Conservation (phyloP, 805 yeast genomes). For the Hanseniaspora singularis region DNA sequence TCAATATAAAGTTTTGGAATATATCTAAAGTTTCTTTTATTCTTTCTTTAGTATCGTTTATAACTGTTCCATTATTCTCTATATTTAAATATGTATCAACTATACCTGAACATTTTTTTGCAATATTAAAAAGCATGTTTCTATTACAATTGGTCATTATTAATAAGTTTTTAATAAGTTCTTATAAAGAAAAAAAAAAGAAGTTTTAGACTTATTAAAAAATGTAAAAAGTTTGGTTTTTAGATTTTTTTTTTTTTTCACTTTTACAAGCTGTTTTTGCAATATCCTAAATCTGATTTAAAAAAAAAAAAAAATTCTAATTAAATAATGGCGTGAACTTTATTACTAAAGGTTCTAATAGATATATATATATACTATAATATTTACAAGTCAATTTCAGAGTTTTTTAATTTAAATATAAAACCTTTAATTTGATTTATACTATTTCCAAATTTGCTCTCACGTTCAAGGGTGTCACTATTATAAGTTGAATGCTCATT, state of each 20-base stretch:
- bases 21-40: conserved; percentile 21
- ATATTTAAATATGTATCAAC: conserved; percentile 22
- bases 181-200: no score
- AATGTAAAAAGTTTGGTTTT: no score
- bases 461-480: neutral
- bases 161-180: no score
- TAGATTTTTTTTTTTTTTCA: no score
- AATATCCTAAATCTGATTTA: no score
- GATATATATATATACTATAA: no score
- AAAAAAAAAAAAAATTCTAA: no score
- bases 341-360: no score
- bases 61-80: conserved; percentile 1
- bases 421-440: neutral
- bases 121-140: conserved; percentile 16
- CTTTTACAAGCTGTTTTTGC: no score
- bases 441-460: neutral
- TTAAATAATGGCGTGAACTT: no score
- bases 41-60: conserved; percentile 17
- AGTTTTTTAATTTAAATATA: neutral
- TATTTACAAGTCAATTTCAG: neutral
- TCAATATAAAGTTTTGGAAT: conserved; percentile 23
- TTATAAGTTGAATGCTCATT: neutral
- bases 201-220: no score
- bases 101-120: conserved; percentile 24
- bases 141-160: neutral